phyloP scores from a whole-genome alignment of 2,329 filamentous ascomycete genomes.

The Alternaria solani region DNA sequence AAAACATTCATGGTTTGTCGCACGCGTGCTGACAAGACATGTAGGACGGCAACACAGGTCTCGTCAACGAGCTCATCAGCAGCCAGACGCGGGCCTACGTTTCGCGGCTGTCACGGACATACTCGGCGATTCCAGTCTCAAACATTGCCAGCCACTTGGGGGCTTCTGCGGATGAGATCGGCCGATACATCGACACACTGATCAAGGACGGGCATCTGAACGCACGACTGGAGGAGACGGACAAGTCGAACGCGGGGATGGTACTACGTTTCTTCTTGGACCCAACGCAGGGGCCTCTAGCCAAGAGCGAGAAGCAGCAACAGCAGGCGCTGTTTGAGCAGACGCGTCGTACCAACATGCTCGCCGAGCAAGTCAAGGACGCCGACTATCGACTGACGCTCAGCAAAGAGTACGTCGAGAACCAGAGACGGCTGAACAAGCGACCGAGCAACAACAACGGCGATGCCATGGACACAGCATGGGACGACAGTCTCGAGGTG shows the following conservation, averaged over 20 bases:
- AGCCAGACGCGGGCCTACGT: constrained; percentile 81
- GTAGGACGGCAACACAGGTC: constrained; percentile 74
- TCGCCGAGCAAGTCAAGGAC: constrained; percentile 62
- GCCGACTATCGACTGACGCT: constrained; percentile 65
- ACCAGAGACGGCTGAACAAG: constrained; percentile 58
- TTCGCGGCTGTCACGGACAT: constrained; percentile 75
- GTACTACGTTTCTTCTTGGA: constrained; percentile 64
- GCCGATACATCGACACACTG: constrained; percentile 62
- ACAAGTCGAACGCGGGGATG: constrained; percentile 49
- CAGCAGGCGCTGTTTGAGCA: constrained; percentile 58
- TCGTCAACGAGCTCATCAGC: constrained; percentile 73
- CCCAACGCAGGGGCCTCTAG: constrained; percentile 47
- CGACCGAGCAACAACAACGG: constrained; percentile 44
- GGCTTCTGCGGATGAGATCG: constrained; percentile 59
- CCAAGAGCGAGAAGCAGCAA: constrained; percentile 52
- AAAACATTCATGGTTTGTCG: constrained; percentile 17
- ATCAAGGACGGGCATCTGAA: constrained; percentile 61
- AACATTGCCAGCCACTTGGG: constrained; percentile 62
- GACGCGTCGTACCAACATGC: constrained; percentile 58
- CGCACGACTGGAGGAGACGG: constrained; percentile 58
- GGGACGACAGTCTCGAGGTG: constrained; percentile 43
- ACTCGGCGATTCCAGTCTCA: constrained; percentile 67
- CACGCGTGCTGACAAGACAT: constrained; percentile 27
- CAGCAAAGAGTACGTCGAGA: constrained; percentile 66
- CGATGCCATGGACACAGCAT: constrained; percentile 50